Evolutionary conservation across 2,329 filamentous ascomycete genomes (phyloP).

Genomic region (Sclerotinia trifoliorum): DNA sequence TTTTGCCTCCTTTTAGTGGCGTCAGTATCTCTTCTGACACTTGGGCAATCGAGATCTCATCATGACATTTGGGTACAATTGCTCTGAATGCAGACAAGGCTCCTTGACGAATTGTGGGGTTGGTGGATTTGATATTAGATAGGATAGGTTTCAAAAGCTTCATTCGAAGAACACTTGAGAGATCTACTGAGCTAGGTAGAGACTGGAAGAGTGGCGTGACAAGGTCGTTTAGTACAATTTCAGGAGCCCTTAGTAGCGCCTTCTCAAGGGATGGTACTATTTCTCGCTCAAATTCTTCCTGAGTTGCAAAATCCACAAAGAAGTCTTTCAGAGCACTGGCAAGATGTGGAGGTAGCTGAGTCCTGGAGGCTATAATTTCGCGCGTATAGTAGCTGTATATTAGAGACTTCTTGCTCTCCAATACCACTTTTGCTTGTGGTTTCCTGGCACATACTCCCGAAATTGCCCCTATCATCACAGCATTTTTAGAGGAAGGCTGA

Average conservation of each 20-base stretch:
- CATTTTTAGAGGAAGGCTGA: slow-evolving; percentile 65
- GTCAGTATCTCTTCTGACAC: slow-evolving; percentile 74
- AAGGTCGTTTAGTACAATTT: slow-evolving; percentile 80
- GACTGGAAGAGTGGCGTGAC: slow-evolving; percentile 70
- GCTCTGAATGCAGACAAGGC: slow-evolving; percentile 72
- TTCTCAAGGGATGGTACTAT: slow-evolving; percentile 84
- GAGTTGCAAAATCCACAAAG: slow-evolving; percentile 70
- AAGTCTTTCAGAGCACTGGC: slow-evolving; percentile 76
- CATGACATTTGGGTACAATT: slow-evolving; percentile 61
- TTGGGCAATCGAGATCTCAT: slow-evolving; percentile 59
- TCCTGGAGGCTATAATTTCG: slow-evolving; percentile 79
- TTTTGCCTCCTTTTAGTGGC: slow-evolving; percentile 79
- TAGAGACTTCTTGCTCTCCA: slow-evolving; percentile 66
- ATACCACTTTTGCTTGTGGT: slow-evolving; percentile 56
- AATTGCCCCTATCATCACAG: slow-evolving; percentile 77
- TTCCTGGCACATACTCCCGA: slow-evolving; percentile 82
- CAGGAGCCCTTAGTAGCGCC: slow-evolving; percentile 81
- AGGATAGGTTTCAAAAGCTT: slow-evolving; percentile 83
- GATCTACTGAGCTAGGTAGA: slow-evolving; percentile 68
- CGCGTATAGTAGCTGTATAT: slow-evolving; percentile 82
- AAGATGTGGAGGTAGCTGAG: slow-evolving; percentile 67
- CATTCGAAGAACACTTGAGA: slow-evolving; percentile 69
- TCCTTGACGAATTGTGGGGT: slow-evolving; percentile 71
- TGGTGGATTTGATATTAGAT: slow-evolving; percentile 90
- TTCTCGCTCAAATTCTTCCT: slow-evolving; percentile 72